phyloP scores from a whole-genome alignment of 331 rosid species.

The Acacia concinna region DNA sequence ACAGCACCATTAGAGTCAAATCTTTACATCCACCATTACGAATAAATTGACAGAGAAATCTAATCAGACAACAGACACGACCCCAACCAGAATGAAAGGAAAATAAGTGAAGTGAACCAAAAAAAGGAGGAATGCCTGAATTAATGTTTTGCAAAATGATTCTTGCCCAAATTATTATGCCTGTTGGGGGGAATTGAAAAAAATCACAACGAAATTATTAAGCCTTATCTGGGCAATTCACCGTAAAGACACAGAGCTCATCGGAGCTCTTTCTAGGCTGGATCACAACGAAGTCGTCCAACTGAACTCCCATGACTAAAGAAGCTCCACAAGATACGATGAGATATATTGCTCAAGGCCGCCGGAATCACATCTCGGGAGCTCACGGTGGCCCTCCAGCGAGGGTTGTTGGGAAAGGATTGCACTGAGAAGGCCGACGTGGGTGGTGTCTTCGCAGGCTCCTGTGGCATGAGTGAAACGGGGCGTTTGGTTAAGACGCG shows the following conservation, averaged over 20 bases:
- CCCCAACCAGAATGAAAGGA: neutral
- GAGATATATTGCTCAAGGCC: neutral
- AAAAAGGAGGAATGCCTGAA: neutral
- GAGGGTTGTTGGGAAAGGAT: neutral
- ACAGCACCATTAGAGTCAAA: constrained; percentile 23
- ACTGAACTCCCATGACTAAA: constrained; percentile 57
- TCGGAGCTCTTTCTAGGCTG: constrained; percentile 39
- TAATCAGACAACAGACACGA: neutral
- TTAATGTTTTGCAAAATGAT: neutral
- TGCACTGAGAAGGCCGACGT: neutral
- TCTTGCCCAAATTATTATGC: neutral
- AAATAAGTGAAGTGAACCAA: neutral
- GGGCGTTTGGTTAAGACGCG: no score
- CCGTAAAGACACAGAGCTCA: constrained; percentile 61
- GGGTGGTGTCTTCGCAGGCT: no score
- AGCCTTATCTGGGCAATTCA: constrained; percentile 86
- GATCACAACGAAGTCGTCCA: constrained; percentile 67
- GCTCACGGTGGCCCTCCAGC: constrained; percentile 33
- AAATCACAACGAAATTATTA: no score
- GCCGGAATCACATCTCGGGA: constrained; percentile 37
- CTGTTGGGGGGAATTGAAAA: neutral
- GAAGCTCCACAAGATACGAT: neutral
- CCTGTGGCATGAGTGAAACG: no score
- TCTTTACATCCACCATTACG: neutral
- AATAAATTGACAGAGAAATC: neutral